Percentiles rank a stretch among this genome's conserved stretches.
These are phyloP conservation scores for Thelonectria olida DNA, from an alignment of 2,329 filamentous ascomycete species.

Conservation along the genomic window DNA sequence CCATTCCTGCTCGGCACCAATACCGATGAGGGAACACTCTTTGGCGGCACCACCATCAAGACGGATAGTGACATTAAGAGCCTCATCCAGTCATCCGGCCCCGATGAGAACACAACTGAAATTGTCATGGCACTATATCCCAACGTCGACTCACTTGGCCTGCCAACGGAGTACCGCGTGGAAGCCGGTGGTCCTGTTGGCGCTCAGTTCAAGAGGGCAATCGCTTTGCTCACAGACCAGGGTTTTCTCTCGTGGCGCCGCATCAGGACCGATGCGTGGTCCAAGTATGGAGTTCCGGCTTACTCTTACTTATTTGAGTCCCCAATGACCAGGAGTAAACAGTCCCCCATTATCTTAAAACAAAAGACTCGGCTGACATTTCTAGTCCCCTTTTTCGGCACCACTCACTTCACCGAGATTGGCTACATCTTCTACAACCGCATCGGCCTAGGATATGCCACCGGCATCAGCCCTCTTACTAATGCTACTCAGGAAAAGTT, in stretches of 20 bases:
- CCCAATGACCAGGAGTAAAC: constrained; percentile 26
- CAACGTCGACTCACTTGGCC: constrained; percentile 32
- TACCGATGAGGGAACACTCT: constrained; percentile 69
- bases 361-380: neutral
- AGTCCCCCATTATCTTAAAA: neutral
- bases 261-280: constrained; percentile 61
- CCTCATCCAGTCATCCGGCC: constrained; percentile 10
- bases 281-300: constrained; percentile 56
- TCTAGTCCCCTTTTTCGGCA: constrained; percentile 32
- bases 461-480: constrained; percentile 45
- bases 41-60: constrained; percentile 56
- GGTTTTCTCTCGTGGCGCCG: constrained; percentile 65
- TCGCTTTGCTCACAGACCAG: constrained; percentile 63
- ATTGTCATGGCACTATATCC: constrained; percentile 32
- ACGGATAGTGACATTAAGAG: constrained; percentile 20
- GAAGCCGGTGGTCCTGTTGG: constrained; percentile 22
- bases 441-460: constrained; percentile 48
- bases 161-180: constrained; percentile 26
- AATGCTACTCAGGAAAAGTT: constrained; percentile 49
- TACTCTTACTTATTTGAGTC: constrained; percentile 64
- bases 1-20: constrained; percentile 71
- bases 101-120: constrained; percentile 21
- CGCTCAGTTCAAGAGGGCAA: constrained; percentile 60
- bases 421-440: constrained; percentile 61
- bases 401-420: constrained; percentile 42